These are phyloP conservation scores for Fusarium burgessii DNA, from an alignment of 2,329 filamentous ascomycete species.

Conservation along the genomic window DNA sequence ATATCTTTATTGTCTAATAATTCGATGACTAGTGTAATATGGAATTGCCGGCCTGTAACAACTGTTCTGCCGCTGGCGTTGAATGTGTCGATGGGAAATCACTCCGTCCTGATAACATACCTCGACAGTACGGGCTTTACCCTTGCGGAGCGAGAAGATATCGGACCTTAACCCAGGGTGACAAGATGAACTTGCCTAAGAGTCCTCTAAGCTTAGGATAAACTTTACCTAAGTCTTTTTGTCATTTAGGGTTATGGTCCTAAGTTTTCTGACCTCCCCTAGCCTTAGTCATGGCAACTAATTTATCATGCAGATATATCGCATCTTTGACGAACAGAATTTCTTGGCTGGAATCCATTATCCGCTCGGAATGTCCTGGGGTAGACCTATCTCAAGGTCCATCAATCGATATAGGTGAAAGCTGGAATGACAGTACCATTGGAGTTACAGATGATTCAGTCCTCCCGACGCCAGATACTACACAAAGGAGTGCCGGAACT, in stretches of 20 bases:
- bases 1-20: not conserved
- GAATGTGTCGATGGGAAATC: conserved; percentile 60
- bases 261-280: too few species aligned
- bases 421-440: conserved; percentile 11
- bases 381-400: conserved; percentile 52
- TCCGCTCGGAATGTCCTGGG: conserved; percentile 57
- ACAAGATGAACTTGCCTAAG: too few species aligned
- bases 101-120: conserved; percentile 53
- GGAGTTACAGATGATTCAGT: conserved; percentile 11
- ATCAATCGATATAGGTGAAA: conserved; percentile 27
- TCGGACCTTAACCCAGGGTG: too few species aligned
- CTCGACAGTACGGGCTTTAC: conserved; percentile 52
- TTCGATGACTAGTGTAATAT: conserved; percentile 57
- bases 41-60: conserved; percentile 55
- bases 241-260: too few species aligned
- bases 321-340: conserved; percentile 56
- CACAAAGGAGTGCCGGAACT: not conserved
- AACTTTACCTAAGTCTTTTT: too few species aligned
- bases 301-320: conserved; percentile 41
- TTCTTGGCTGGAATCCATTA: conserved; percentile 60
- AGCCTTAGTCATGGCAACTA: not conserved
- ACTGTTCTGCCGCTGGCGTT: conserved; percentile 57
- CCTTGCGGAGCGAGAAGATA: too few species aligned
- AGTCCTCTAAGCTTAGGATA: too few species aligned
- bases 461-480: not conserved